phyloP scores from a whole-genome alignment of 2,329 filamentous ascomycete genomes.

The Beauveria rudraprayagi region DNA sequence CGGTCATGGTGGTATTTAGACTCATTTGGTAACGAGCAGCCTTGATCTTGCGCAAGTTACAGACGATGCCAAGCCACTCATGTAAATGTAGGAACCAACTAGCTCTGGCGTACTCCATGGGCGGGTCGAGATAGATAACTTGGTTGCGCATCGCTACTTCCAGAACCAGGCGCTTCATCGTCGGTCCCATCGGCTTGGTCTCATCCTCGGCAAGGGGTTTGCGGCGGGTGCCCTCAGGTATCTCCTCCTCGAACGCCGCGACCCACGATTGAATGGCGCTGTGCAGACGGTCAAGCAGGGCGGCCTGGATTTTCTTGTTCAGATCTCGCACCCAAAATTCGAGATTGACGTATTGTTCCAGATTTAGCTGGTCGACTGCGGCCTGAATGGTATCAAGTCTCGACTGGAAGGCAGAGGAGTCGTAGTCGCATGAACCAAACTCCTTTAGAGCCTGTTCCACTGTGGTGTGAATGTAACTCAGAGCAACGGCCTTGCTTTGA shows the following conservation, averaged over 20 bases:
- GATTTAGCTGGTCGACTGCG: slow-evolving; percentile 89
- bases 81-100: slow-evolving; percentile 92
- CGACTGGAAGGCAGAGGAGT: slow-evolving; percentile 67
- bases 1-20: slow-evolving; percentile 57
- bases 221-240: slow-evolving; percentile 43
- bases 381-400: slow-evolving; percentile 81
- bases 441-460: slow-evolving; percentile 76
- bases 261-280: slow-evolving; percentile 84
- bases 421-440: slow-evolving; percentile 77
- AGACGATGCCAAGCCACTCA: slow-evolving; percentile 86
- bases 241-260: slow-evolving; percentile 64
- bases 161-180: slow-evolving; percentile 67
- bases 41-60: slow-evolving; percentile 88
- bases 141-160: slow-evolving; percentile 98
- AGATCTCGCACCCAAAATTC: slow-evolving; percentile 81
- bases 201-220: slow-evolving; percentile 41
- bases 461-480: slow-evolving; percentile 71
- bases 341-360: slow-evolving; percentile 94
- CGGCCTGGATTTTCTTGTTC: slow-evolving; percentile 76
- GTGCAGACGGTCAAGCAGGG: slow-evolving; percentile 73
- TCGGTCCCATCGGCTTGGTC: slow-evolving; percentile 46
- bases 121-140: slow-evolving; percentile 92
- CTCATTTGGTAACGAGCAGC: slow-evolving; percentile 92
- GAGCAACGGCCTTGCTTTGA: slow-evolving; percentile 75
- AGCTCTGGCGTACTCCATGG: slow-evolving; percentile 81